phyloP scores from a whole-genome alignment of 78 protist genomes.

The Acrasis kona region DNA sequence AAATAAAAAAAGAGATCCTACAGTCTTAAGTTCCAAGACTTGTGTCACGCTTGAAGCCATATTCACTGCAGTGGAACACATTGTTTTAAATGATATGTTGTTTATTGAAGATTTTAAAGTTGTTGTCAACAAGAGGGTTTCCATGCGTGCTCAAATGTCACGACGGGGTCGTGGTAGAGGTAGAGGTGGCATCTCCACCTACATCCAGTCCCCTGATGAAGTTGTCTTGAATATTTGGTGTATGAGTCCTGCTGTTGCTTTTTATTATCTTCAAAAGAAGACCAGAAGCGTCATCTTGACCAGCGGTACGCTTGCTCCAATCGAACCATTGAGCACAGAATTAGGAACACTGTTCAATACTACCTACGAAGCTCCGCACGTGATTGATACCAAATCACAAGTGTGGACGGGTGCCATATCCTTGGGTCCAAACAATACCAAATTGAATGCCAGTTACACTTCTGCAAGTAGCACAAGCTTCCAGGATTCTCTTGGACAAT shows the following conservation, averaged over 20 bases:
- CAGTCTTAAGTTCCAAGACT: too few relatives aligned
- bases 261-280: not conserved
- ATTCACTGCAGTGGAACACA: too few relatives aligned
- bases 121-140: too few relatives aligned
- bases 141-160: too few relatives aligned
- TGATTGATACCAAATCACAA: conserved; percentile 40
- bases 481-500: conserved; percentile 56
- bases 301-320: conserved; percentile 93
- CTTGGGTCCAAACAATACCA: not conserved
- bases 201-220: too few relatives aligned
- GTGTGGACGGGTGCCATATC: conserved; percentile 42
- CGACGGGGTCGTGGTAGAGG: too few relatives aligned
- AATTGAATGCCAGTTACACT: conserved; percentile 39
- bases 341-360: conserved; percentile 25
- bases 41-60: too few relatives aligned
- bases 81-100: too few relatives aligned
- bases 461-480: conserved; percentile 20
- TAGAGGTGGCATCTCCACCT: too few relatives aligned
- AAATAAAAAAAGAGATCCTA: too few relatives aligned
- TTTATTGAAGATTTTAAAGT: too few relatives aligned
- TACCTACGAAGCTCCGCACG: conserved; percentile 61
- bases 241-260: not conserved
- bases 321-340: conserved; percentile 59
- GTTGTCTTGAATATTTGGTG: not conserved
- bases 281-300: conserved; percentile 66